Conservation (phyloP, 345 rosid genomes). For the Laguncularia racemosa region DNA sequence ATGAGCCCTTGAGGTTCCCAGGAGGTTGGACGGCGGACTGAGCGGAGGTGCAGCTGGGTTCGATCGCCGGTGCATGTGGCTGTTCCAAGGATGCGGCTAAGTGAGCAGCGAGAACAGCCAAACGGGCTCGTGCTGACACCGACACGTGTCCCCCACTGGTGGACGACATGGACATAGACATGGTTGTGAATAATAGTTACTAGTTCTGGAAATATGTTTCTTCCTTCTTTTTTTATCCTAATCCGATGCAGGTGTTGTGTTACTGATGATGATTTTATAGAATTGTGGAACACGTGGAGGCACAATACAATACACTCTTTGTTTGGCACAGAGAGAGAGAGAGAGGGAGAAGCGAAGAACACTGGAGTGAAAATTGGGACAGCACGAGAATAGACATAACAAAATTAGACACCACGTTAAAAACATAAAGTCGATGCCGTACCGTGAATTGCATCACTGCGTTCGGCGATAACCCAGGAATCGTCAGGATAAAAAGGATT, state of each 20-base stretch:
- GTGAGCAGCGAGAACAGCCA: conserved; percentile 71
- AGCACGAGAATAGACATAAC: no score
- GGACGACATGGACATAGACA: no score
- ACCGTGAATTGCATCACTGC: no score
- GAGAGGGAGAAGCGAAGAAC: no score
- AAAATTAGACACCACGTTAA: no score
- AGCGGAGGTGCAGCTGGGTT: conserved; percentile 47
- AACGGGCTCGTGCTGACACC: conserved; percentile 41
- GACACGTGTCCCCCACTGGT: not conserved
- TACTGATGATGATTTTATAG: not conserved
- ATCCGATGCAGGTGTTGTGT: no score
- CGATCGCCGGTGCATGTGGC: conserved; percentile 33
- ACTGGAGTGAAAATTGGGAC: not conserved
- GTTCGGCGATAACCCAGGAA: not conserved
- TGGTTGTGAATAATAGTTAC: no score
- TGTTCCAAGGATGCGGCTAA: conserved; percentile 15
- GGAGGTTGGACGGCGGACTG: conserved; percentile 28
- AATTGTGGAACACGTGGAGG: not conserved
- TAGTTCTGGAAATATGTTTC: no score
- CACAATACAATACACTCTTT: no score
- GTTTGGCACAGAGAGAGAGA: not conserved
- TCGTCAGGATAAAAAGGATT: not conserved
- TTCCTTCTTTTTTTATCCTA: no score
- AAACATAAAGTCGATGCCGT: no score
- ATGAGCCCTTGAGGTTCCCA: conserved; percentile 40